A percentile compares a stretch with the other conserved stretches of the same genome.
Conservation (phyloP, 2,329 filamentous ascomycete genomes). For the Furcasterigmium furcatum region DNA sequence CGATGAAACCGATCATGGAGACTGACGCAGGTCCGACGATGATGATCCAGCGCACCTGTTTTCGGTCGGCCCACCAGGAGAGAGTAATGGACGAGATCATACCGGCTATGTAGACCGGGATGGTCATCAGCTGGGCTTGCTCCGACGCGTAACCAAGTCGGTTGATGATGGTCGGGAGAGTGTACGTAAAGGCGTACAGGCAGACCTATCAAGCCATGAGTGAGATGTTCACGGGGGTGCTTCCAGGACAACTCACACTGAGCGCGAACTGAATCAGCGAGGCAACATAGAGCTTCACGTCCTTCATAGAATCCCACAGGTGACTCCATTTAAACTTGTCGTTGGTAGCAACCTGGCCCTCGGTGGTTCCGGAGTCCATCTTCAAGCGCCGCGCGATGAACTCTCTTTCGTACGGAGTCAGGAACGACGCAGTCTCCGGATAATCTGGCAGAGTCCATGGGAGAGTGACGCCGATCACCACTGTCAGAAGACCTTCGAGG, state of each 20-base stretch:
- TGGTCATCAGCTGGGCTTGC: conserved; percentile 11
- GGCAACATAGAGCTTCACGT: too few relatives aligned
- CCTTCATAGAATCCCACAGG: conserved; percentile 51
- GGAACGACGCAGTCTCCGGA: conserved; percentile 47
- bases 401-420: conserved; percentile 35
- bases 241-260: too few relatives aligned
- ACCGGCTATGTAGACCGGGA: conserved; percentile 9
- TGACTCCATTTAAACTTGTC: conserved; percentile 52
- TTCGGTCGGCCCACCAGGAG: conserved; percentile 21
- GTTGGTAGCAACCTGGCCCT: conserved; percentile 40
- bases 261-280: too few relatives aligned
- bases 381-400: conserved; percentile 37
- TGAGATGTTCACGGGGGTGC: too few relatives aligned
- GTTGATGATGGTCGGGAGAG: conserved; percentile 4
- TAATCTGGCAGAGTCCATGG: conserved; percentile 56
- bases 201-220: conserved; percentile 40
- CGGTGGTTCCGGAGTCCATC: too few relatives aligned
- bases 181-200: conserved; percentile 23
- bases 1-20: background rate
- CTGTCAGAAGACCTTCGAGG: conserved; percentile 53
- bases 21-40: conserved; percentile 28
- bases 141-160: conserved; percentile 6
- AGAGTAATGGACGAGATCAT: conserved; percentile 22
- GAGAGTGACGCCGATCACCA: conserved; percentile 38
- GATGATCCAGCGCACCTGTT: conserved; percentile 28